Evolutionary conservation across 2,329 filamentous ascomycete species (phyloP), one percentile per base, ranked within the genome.

Genomic region (Fusarium mundagurra): DNA sequence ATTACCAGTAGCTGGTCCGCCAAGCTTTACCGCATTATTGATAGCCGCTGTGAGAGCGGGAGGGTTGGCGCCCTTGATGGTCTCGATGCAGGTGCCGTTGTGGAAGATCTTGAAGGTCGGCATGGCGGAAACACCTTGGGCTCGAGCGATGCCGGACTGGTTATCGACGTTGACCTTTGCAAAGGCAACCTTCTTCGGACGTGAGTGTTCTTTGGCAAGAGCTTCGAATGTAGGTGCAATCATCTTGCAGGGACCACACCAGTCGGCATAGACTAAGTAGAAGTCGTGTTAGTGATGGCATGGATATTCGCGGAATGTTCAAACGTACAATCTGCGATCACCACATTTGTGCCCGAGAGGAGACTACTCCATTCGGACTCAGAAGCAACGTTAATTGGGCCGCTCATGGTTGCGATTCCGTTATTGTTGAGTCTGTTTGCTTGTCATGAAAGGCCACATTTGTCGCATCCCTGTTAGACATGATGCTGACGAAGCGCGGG

Each of bases 81-180:
- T 95, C 75, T 94, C 89, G 80, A 93, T 88, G 78, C 92, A 90
- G 74, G 88, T 86, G 77, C 92, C 92, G 80, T 90, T 91, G 84
- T 94, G 92, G 87, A 94, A 95, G 83, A 98, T 91, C 82, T 98
- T 90, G 85, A 99, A 98, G 60, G 96, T 98, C 11, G 96, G 96
- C 91, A 97, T 95, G 73, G 94, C 94, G 78, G 91, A 91, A 81
- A 98, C 92, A 78, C 90, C 89, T 85, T 98, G 94, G 76, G 91
- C 87, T 79, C 91, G 88, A 18, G 95, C 90, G 73, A 98, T 92
- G 66, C 92, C 90, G 75, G 91, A 88, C 83, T 97, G 94, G 76
- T 88, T 87, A 80, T 98, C 95, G 80, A 95, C 94, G 86, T 98
- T 92, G 86, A 98, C 91, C 85, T 98, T 98, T 80, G 91, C 92